Base-by-base conservation (phyloP, 768 basidiomycete species). In the Agaricus blazei region DNA sequence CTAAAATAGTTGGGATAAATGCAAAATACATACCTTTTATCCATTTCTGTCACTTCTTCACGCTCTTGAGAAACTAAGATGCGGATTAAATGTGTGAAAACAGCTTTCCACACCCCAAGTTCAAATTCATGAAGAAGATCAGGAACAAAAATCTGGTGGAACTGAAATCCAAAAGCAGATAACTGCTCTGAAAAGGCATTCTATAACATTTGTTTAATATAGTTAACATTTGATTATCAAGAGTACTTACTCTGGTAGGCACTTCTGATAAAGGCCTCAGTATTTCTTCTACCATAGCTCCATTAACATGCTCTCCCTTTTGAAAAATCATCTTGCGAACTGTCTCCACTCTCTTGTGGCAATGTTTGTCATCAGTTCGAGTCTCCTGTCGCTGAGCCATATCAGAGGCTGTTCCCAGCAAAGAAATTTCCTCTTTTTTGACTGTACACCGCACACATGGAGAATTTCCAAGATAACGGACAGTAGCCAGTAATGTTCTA, bases 91-190 rank as follows among this genome's bases (percentile, higher is more conserved):
- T 76, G 75, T 0, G 55, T 67, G 45, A 75, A 70, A 3, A 70
- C 26, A 1, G 68, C 59, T 54, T 75, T 77, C 69, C 68, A 72
- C 0, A 70, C 65, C 6, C 73, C 71, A 11, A 75, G 57, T 54
- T 75, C 72, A 44, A 75, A 64, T 52, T 76, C 72, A 54, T 75
- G 75, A 45, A 77, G 34, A 3, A 75, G 51, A 57, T 76, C 73
- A 0, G 66, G 62, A 0, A 68, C 66, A 40, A 74, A 66, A 51
- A 72, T 65, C 1, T 40, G 2, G 38, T 58, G 71, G 19, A 67
- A 59, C 45, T 71, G 63, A 45, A 71, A 66, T 0, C 63, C 64
- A 29, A 42, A 37, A 2, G 48, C 36, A 0, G 28, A 51, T 19
- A 64, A 54, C 11, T 54, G 57, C 9, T 51, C 31, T 0, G 67